Conservation (phyloP, 2,329 filamentous ascomycete genomes). For the Westerdykella ornata region DNA sequence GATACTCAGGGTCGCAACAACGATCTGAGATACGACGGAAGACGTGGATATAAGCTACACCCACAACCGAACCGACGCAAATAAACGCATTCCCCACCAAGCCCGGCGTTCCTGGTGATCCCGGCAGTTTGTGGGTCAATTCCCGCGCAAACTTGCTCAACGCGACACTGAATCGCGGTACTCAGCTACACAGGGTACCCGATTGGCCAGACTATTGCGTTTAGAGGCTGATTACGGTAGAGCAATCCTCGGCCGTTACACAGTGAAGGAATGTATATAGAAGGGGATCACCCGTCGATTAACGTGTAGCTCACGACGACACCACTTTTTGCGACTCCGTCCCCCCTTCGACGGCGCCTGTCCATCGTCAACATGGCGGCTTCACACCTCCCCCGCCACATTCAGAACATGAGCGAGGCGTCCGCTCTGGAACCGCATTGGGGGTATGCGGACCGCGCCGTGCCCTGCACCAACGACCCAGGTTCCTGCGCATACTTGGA, state of each 20-base stretch:
- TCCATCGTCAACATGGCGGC: background rate
- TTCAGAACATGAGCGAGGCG: conserved; percentile 43
- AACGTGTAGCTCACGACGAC: no score
- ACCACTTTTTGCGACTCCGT: no score
- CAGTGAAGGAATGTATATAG: background rate
- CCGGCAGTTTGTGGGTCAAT: background rate
- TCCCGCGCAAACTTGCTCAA: background rate
- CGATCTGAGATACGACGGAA: no score
- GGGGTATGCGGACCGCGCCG: conserved; percentile 49
- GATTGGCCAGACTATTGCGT: no score
- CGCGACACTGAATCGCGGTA: background rate
- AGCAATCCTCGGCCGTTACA: no score
- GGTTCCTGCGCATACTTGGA: conserved; percentile 55
- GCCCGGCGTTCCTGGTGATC: background rate
- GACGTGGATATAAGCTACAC: background rate
- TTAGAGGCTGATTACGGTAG: no score
- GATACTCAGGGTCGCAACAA: no score
- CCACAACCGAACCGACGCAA: background rate
- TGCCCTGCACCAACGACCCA: conserved; percentile 53
- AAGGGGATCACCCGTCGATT: no score
- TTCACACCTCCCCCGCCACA: conserved; percentile 25
- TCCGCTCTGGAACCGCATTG: conserved; percentile 45
- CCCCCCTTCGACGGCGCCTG: background rate
- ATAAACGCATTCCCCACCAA: background rate
- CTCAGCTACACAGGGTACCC: background rate